Evolutionary conservation across 2,329 filamentous ascomycete genomes (phyloP).

Genomic region (Fonsecaea monophora): DNA sequence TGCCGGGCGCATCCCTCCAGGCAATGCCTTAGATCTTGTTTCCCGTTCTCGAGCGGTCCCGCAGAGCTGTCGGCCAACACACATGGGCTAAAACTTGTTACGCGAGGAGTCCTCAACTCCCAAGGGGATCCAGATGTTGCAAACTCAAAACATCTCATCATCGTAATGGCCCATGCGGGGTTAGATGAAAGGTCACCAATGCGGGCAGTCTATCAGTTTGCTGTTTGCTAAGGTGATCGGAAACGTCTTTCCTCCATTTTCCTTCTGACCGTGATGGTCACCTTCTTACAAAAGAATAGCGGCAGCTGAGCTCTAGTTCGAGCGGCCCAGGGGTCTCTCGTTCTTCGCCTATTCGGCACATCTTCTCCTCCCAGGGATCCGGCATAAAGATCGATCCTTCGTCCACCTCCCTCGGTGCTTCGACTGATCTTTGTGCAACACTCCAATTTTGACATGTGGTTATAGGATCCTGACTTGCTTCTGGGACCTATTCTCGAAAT

Average conservation of each 20-base stretch:
- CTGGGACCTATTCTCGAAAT: slow-evolving; percentile 19
- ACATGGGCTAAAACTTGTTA: slow-evolving; percentile 8
- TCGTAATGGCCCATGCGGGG: slow-evolving; percentile 15
- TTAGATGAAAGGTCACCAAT: slow-evolving; percentile 20
- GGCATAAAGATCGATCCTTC: slow-evolving; percentile 17
- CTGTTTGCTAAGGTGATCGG: slow-evolving; percentile 7
- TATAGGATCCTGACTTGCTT: slow-evolving; percentile 8
- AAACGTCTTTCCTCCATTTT: not conserved
- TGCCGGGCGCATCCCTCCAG: not conserved
- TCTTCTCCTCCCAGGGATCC: slow-evolving; percentile 16
- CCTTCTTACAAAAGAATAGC: slow-evolving; percentile 7
- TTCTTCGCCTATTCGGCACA: slow-evolving; percentile 13
- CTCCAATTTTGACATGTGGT: slow-evolving; percentile 16
- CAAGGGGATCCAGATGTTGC: not conserved
- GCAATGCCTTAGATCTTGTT: not conserved
- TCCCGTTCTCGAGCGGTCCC: slow-evolving; percentile 12
- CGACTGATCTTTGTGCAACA: slow-evolving; percentile 18
- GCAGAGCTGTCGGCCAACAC: slow-evolving; percentile 10
- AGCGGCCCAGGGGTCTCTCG: not conserved
- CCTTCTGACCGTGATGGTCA: slow-evolving; percentile 15
- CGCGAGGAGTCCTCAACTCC: slow-evolving; percentile 7
- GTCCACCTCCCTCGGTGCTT: slow-evolving; percentile 17
- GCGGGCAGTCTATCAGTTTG: slow-evolving; percentile 1
- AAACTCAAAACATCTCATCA: slow-evolving; percentile 2
- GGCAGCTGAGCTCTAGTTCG: not conserved